Base-by-base conservation (phyloP, 495 filamentous ascomycete genomes). In the Neurospora cerealis region DNA sequence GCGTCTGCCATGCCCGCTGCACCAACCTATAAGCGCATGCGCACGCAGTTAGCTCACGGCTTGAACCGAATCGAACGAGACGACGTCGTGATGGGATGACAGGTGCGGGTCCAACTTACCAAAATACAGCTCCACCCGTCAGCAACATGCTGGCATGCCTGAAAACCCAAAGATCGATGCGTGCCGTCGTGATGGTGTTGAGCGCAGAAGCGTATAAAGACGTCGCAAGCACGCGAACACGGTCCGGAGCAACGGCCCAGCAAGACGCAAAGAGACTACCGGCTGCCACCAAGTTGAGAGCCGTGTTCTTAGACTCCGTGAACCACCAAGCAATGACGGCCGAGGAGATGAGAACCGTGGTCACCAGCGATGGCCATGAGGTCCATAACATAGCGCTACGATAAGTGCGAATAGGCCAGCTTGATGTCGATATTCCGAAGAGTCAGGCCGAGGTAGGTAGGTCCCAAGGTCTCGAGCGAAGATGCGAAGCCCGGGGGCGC, bases 1-100 rank as follows among this genome's bases (percentile, higher is more conserved):
- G 87, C 34, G 97, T 93, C 78, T 93, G 91, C 83, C 92, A 95
- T 70, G 92, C 91, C 72, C 94, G 91, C 77, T 91, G 90, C 13
- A 92, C 84, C 71, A 97, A 88, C 94, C 93, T 95, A 73, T 38
- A 71, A 66, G 28, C 10, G 54, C 28, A 74, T 37, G 72, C 42
- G 41, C 71, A 66, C 28, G 54, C 38, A 38, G 69, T 79, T 40
- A 79, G 77, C 32, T n/a, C 41, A 44, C 69, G 36, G 37, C 34
- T 69, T n/a, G 54, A 19, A 36, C 54, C 54, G 54, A 66, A 34
- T 66, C 54, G 15, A 66, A 34, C 24, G 19, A 19, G 28, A 38
- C 39, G 41, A 72, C 54, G 54, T 32, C 54, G 24, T 34, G 15
- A 34, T 66, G 44, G 41, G 39, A 19, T 36, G 40, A 40, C 48